Evolutionary conservation across 1,284 basidiomycete genomes (phyloP).

Genomic region (Ustilago trichophora): DNA sequence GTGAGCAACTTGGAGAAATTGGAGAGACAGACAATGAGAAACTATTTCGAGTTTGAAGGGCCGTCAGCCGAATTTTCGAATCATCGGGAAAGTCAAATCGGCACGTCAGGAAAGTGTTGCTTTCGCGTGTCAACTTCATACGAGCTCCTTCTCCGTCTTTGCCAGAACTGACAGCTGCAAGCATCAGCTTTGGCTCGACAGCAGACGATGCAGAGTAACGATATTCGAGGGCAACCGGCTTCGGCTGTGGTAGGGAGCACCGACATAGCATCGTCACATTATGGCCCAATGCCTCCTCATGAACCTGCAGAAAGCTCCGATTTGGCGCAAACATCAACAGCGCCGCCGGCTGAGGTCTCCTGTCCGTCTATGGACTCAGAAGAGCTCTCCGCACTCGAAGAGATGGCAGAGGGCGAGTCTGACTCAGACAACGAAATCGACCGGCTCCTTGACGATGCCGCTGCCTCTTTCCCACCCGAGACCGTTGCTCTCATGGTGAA

Average conservation of each 20-base stretch:
- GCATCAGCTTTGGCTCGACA: too few species aligned
- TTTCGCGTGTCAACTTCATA: slow-evolving; percentile 1
- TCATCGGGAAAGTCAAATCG: neutral
- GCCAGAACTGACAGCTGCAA: slow-evolving; percentile 5
- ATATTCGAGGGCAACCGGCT: too few species aligned
- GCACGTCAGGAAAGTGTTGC: slow-evolving; percentile 6
- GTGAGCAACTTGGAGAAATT: too few species aligned
- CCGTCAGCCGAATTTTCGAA: neutral
- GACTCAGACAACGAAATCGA: slow-evolving; percentile 44
- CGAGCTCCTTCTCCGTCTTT: neutral
- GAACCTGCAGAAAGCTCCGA: too few species aligned
- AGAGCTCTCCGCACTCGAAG: slow-evolving; percentile 60
- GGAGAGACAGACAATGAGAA: too few species aligned
- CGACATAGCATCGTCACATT: too few species aligned
- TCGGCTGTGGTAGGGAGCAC: too few species aligned
- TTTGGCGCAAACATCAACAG: neutral
- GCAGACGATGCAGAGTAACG: slow-evolving; percentile 1
- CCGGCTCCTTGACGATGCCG: slow-evolving; percentile 45
- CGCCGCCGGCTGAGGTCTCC: slow-evolving; percentile 7
- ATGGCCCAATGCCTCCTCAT: neutral
- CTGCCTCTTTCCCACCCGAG: slow-evolving; percentile 30
- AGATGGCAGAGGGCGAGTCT: slow-evolving; percentile 54
- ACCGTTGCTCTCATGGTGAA: slow-evolving; percentile 43
- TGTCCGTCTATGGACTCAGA: slow-evolving; percentile 59
- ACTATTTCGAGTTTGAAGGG: slow-evolving; percentile 33